Evolutionary conservation across 768 basidiomycete genomes (phyloP), one percentile per base, ranked within the genome.

Genomic region (Boletus rubescentipes): DNA sequence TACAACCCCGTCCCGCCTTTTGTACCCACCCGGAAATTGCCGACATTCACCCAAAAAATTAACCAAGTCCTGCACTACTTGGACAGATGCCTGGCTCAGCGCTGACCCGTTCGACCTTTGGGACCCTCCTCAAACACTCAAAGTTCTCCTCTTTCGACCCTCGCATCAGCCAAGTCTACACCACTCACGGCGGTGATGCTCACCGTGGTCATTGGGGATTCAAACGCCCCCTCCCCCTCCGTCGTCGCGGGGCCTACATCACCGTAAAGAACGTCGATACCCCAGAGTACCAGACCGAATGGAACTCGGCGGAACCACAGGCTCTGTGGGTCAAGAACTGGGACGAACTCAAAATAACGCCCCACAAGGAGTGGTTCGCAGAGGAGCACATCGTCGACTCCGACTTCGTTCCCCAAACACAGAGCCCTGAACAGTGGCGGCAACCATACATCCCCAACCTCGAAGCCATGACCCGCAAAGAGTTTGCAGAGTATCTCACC

Each of bases 121-220:
- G 87, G 26, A 77, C 83, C 20, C 84, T 94, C 46, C 79, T 95
- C 45, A 85, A 88, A 29, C 82, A 85, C 41, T 93, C 93, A 32
- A 87, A 87, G 58, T 93, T 94, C 71, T 85, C 91, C 10, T 75
- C 86, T 11, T 92, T 78, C 67, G 88, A 92, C 73, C 89, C 88
- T 0, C 63, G 68, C 42, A 90, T 95, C 55, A 79, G 80, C 42
- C 91, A 93, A 63, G 82, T 91, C 18, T 94, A 93, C 71, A 80
- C 84, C 15, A 75, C 91, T 0, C 79, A 81, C 42, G 79, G 81
- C 20, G 86, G 86, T 39, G 79, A 89, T 65, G 83, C 85, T 12
- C 77, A 86, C 60, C 82, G 91, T 26, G 89, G 90, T 49, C 81
- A 92, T 73, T 95, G 84, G 81, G 92, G 92, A 21, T 75, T 94